Percentiles rank a stretch among this genome's conserved stretches.
phyloP scores from a whole-genome alignment of 805 yeast genomes.

The Candida boidinii region DNA sequence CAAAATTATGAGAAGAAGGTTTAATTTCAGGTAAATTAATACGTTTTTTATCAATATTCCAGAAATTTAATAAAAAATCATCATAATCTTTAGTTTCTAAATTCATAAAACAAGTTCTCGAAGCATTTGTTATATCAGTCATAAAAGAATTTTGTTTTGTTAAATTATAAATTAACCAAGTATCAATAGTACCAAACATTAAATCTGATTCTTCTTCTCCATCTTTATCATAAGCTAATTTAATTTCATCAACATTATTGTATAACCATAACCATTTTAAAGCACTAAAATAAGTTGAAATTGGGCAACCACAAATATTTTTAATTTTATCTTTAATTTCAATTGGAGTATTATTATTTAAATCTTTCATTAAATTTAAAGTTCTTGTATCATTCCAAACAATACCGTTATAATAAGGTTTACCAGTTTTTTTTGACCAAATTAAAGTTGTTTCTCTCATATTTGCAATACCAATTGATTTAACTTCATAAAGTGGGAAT shows the following conservation, averaged over 20 bases:
- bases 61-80: slow-evolving; percentile 61
- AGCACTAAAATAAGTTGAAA: slow-evolving; percentile 87
- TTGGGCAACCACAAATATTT: slow-evolving; percentile 72
- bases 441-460: slow-evolving; percentile 93
- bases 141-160: slow-evolving; percentile 63
- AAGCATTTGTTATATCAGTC: slow-evolving; percentile 87
- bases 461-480: slow-evolving; percentile 81
- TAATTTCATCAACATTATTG: slow-evolving; percentile 63
- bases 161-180: slow-evolving; percentile 85
- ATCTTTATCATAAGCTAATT: slow-evolving; percentile 62
- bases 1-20: slow-evolving; percentile 72
- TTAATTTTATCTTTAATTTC: slow-evolving; percentile 50
- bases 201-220: slow-evolving; percentile 58
- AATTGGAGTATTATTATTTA: slow-evolving; percentile 43
- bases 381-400: slow-evolving; percentile 97
- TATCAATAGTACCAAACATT: slow-evolving; percentile 90
- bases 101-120: slow-evolving; percentile 86
- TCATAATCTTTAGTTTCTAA: slow-evolving; percentile 70
- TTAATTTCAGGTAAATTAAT: slow-evolving; percentile 68
- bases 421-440: slow-evolving; percentile 80
- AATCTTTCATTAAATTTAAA: slow-evolving; percentile 54
- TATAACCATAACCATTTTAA: slow-evolving; percentile 84
- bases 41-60: slow-evolving; percentile 66
- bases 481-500: slow-evolving; percentile 56
- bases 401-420: slow-evolving; percentile 79